Conservation (phyloP, 805 yeast species). For the Hanseniaspora guilliermondii region DNA sequence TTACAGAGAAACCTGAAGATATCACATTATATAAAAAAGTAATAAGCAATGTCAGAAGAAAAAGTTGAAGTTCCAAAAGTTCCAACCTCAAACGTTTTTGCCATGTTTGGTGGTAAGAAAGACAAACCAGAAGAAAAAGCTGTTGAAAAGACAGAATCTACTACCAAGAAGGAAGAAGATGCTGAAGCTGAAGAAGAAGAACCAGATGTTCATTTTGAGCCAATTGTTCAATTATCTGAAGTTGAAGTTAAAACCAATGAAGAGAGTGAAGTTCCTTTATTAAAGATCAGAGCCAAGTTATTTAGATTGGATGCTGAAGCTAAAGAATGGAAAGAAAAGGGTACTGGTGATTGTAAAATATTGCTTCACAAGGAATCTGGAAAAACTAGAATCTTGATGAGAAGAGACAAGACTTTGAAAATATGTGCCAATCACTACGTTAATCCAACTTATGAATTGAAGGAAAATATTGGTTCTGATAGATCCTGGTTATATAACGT, state of each 20-base stretch:
- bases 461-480: slow-evolving; percentile 91
- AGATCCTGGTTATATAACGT: slow-evolving; percentile 97
- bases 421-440: slow-evolving; percentile 94
- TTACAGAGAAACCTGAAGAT: slow-evolving; percentile 16
- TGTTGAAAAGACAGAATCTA: slow-evolving; percentile 16
- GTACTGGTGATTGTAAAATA: slow-evolving; percentile 95
- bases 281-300: slow-evolving; percentile 86
- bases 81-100: slow-evolving; percentile 73
- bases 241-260: slow-evolving; percentile 94
- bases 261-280: slow-evolving; percentile 72
- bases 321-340: slow-evolving; percentile 98
- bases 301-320: slow-evolving; percentile 76
- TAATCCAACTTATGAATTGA: slow-evolving; percentile 67
- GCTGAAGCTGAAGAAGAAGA: slow-evolving; percentile 26
- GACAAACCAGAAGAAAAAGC: slow-evolving; percentile 31
- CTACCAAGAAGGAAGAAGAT: slow-evolving; percentile 3
- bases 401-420: slow-evolving; percentile 97
- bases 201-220: slow-evolving; percentile 87
- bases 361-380: slow-evolving; percentile 72
- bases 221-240: slow-evolving; percentile 84
- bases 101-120: slow-evolving; percentile 66
- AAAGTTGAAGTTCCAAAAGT: slow-evolving; percentile 30
- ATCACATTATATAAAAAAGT: slow-evolving; percentile 19
- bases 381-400: slow-evolving; percentile 87
- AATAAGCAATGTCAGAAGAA: slow-evolving; percentile 17